Base-by-base conservation (phyloP, 2,329 filamentous ascomycete genomes). In the Cryphonectria carpinicola region DNA sequence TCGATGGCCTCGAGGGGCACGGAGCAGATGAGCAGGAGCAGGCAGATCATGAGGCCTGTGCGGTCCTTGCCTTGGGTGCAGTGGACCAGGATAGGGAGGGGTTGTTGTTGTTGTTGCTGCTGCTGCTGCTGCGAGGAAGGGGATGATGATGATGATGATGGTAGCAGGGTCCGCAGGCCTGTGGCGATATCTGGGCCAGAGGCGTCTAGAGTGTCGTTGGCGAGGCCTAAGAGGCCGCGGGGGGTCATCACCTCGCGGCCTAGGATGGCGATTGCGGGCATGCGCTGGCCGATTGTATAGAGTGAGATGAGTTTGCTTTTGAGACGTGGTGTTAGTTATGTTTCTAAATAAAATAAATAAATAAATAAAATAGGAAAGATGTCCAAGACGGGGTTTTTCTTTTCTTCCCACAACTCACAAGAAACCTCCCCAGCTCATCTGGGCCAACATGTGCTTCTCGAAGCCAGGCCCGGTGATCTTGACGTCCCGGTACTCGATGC, bases 21-120 rank as follows among this genome's bases (percentile, higher is more conserved):
- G 10, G 80, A 81, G 4, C 92, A 83, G 14, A 92, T 81, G 76
- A 95, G 84, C 28, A 97, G 81, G 0, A 92, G 80, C 4, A 97
- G 82, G 56, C 92, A 83, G 6, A 93, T 84, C 14, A 93, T 84
- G 17, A 97, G 82, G 0, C 94, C 94, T 1, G 89, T 94, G 2
- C 94, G 88, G 77, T 97, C 94, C 78, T 97, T 97, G 70, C 94
- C 94, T 76, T 97, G 93, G 0, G 94, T 96, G 80, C 94, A 97
- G 80, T 97, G 93, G 2, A 96, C 82, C 10, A 97, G 78, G 0
- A 90, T 80, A 0, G 94, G 93, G 73, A 90, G 89, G 22, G 66
- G 58, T 14, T 2, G 82, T 78, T 32, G 32, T 32, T 32, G 28
- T 32, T 32, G 28, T 32, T 1, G 63, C 28, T 35, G 39, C 35